Evolutionary conservation across 768 basidiomycete genomes (phyloP).

Genomic region (Leccinum longicurvipes): DNA sequence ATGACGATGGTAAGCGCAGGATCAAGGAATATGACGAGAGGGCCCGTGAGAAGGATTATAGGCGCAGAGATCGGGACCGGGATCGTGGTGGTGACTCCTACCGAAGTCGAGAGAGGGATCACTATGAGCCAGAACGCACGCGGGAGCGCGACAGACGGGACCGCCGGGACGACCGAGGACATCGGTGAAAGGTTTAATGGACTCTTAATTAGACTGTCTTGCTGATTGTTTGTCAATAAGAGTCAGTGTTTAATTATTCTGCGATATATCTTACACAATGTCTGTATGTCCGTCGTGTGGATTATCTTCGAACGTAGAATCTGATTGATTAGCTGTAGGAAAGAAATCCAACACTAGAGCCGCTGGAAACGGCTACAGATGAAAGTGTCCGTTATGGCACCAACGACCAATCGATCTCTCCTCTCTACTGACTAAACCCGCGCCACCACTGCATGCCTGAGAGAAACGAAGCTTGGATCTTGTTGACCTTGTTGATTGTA

Average conservation of each 20-base stretch:
- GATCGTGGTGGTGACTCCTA: conserved; percentile 27
- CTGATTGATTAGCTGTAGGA: neutral
- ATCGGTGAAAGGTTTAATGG: neutral
- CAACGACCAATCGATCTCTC: neutral
- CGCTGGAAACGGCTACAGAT: neutral
- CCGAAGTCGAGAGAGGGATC: conserved; percentile 23
- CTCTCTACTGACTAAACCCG: neutral
- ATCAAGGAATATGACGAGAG: conserved; percentile 11
- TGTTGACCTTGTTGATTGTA: neutral
- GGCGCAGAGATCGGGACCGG: conserved; percentile 21
- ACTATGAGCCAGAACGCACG: conserved; percentile 11
- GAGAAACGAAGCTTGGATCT: neutral
- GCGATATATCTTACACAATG: neutral
- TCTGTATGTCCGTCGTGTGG: neutral
- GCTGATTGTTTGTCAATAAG: neutral
- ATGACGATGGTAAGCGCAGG: conserved; percentile 12
- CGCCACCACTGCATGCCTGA: neutral
- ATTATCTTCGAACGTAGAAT: neutral
- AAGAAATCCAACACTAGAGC: neutral
- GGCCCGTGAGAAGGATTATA: conserved; percentile 9
- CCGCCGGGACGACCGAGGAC: conserved; percentile 10
- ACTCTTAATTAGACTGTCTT: neutral
- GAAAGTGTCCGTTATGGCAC: neutral
- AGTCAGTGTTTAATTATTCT: neutral
- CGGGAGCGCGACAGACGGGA: conserved; percentile 20